Conservation (phyloP, 805 yeast species). For the Metschnikowia koreensis region DNA sequence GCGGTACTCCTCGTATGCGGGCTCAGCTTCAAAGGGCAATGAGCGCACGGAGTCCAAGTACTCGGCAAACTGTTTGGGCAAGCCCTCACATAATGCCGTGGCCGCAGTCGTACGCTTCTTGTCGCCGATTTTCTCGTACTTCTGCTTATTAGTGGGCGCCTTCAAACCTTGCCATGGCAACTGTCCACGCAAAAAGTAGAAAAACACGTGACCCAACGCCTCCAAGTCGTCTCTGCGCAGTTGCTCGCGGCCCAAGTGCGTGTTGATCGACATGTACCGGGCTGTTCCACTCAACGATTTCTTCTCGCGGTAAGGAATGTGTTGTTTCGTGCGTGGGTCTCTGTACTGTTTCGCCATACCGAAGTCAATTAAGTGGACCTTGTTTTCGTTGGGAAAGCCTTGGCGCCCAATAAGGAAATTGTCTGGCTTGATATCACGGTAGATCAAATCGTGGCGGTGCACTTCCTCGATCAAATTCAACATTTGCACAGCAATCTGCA, state of each 20-base stretch:
- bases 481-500: conserved; percentile 77
- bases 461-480: conserved; percentile 67
- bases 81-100: conserved; percentile 73
- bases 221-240: conserved; percentile 95
- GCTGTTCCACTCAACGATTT: conserved; percentile 97
- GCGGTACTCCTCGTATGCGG: conserved; percentile 69
- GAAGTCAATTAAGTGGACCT: conserved; percentile 73
- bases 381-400: conserved; percentile 58
- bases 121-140: conserved; percentile 94
- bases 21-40: conserved; percentile 74
- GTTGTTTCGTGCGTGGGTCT: conserved; percentile 76
- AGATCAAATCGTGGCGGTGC: conserved; percentile 74
- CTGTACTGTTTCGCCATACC: conserved; percentile 88
- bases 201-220: conserved; percentile 88
- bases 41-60: conserved; percentile 67
- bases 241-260: conserved; percentile 96
- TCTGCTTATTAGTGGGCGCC: conserved; percentile 95
- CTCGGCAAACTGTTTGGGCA: conserved; percentile 73
- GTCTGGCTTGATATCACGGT: conserved; percentile 82
- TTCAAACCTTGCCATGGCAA: conserved; percentile 98
- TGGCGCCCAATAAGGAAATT: conserved; percentile 72
- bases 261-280: conserved; percentile 90
- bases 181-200: conserved; percentile 92
- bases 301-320: conserved; percentile 90
- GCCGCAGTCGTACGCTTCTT: conserved; percentile 89